phyloP scores from a whole-genome alignment of 1,284 basidiomycete species.

The Moesziomyces globuligerus region DNA sequence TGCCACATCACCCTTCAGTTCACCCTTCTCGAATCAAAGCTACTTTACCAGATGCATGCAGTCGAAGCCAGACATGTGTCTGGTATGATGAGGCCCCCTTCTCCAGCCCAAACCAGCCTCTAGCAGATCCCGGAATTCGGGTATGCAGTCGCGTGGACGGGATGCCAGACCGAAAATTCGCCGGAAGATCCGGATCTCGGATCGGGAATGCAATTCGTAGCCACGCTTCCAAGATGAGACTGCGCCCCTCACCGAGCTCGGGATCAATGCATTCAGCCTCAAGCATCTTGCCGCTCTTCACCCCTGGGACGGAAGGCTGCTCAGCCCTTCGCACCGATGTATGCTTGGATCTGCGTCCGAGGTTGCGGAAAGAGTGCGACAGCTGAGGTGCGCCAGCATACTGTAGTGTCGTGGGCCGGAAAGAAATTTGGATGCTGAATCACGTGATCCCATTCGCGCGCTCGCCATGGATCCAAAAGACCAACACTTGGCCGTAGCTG shows the following conservation, averaged over 20 bases:
- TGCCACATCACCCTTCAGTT: neutral
- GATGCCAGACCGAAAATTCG: slow-evolving; percentile 1
- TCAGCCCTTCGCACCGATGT: too few species aligned
- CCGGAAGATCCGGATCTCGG: slow-evolving; percentile 14
- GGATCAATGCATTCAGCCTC: neutral
- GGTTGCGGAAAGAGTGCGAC: too few species aligned
- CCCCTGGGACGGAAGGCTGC: too few species aligned
- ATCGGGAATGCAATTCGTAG: slow-evolving; percentile 7
- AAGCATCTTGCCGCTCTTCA: too few species aligned
- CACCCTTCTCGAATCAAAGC: too few species aligned
- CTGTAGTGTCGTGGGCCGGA: neutral
- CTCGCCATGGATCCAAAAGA: neutral
- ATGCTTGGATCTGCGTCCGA: too few species aligned
- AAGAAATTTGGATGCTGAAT: neutral
- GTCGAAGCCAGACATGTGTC: too few species aligned
- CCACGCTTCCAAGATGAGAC: neutral
- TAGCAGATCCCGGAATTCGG: slow-evolving; percentile 20
- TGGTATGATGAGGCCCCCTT: too few species aligned
- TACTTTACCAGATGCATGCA: too few species aligned
- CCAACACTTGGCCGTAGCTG: slow-evolving; percentile 2
- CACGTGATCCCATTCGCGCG: slow-evolving; percentile 1
- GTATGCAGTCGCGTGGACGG: slow-evolving; percentile 19
- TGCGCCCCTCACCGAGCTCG: too few species aligned
- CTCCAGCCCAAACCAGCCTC: too few species aligned
- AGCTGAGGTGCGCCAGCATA: neutral